A percentile compares a stretch with the other conserved stretches of the same genome.
Evolutionary conservation across 352 stramenopile genomes (phyloP).

Genomic region (Globisporangium radiosum): DNA sequence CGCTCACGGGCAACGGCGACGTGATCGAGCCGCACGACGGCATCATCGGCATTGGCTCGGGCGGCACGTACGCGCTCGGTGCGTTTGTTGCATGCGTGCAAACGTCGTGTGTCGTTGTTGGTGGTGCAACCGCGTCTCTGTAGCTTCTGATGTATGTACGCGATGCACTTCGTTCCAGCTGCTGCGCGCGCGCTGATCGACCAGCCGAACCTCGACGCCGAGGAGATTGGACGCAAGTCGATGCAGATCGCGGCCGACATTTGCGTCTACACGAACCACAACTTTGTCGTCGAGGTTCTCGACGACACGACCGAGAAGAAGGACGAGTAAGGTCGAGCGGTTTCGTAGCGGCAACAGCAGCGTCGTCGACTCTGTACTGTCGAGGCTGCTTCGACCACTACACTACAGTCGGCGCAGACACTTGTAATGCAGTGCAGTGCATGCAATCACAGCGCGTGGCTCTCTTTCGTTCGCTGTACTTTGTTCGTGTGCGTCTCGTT

Average conservation of each 20-base stretch:
- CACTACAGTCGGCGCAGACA: too few relatives aligned
- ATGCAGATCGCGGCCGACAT: conserved; percentile 97
- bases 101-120: neutral
- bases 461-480: neutral
- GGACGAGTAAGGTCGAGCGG: conserved; percentile 15
- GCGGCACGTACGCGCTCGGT: conserved; percentile 92
- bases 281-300: conserved; percentile 92
- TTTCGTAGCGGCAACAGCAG: neutral
- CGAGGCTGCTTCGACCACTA: too few relatives aligned
- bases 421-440: neutral
- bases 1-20: conserved; percentile 97
- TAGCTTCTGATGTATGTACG: too few relatives aligned
- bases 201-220: conserved; percentile 88
- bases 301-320: conserved; percentile 52
- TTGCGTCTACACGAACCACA: conserved; percentile 98
- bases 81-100: conserved; percentile 9
- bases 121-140: too few relatives aligned
- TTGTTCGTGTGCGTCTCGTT: too few relatives aligned
- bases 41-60: conserved; percentile 93
- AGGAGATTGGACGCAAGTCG: conserved; percentile 90
- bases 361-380: neutral
- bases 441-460: neutral
- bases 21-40: conserved; percentile 96
- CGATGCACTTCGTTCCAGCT: conserved; percentile 31
- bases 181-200: conserved; percentile 95